Evolutionary conservation across 176 grass and related monocot genomes (phyloP), one percentile per base, ranked within the genome.

Genomic region (Typha latifolia): DNA sequence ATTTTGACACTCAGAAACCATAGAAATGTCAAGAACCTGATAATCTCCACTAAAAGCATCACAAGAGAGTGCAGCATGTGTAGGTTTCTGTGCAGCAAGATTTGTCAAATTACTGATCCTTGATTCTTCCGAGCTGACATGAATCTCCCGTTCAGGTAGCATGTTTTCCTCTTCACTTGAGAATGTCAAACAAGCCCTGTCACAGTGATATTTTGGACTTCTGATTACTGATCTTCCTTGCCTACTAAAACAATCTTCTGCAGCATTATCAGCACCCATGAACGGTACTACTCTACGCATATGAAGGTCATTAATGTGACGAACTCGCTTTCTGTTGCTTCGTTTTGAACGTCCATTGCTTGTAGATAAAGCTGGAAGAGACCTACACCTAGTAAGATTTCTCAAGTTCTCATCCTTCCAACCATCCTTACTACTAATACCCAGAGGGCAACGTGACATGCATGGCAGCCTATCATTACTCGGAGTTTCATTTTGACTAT

Each of bases 221-320:
- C 72, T 59, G 63, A 32, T 64, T 6, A 48, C 13, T 56, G 72
- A 59, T 81, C 80, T 83, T 52, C 66, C 82, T 66, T 63, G 61
- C 61, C 47, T 91, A 31, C 49, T 66, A 73, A 49, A 70, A 47
- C 53, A 64, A 67, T 57, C 52, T 63, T 81, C 55, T 71, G 79
- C 78, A 69, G 82, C 79, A 79, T 84, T 74, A 27, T 83, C 62
- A 15, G 86, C 53, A 14, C 84, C 79, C 47, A 89, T 78, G 74
- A 93, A 75, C 31, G 91, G 89, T 49, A 93, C 83, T 73, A 93
- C 89, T 73, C 93, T 90, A 72, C 90, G 85, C 86, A 93, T 84
- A 49, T 80, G 84, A 71, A 84, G 90, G 49, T 83, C 86, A 68
- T 80, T 83, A 72, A 78, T 73, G 32, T 76, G 81, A 77, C 63